Evolutionary conservation across 2,329 filamentous ascomycete species (phyloP).

Genomic region (Monilinia vaccinii-corymbosi): DNA sequence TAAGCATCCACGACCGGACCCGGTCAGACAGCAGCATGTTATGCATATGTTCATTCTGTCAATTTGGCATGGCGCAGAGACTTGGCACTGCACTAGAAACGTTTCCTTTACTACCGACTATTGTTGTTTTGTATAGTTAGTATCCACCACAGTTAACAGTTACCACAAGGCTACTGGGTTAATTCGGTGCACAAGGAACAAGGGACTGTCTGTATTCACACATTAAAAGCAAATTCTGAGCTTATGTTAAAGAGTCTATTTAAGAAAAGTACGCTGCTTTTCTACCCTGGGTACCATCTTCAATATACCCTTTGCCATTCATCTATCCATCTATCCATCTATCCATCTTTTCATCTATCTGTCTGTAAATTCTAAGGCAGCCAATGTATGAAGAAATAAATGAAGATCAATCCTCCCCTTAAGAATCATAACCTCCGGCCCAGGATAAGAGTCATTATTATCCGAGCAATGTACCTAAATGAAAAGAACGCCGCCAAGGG

Average conservation of each 20-base stretch:
- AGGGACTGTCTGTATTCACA: not conserved
- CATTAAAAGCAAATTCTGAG: not conserved
- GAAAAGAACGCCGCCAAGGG: constrained; percentile 3
- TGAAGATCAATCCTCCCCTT: not conserved
- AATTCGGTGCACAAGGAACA: too few relatives aligned
- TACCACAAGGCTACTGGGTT: too few relatives aligned
- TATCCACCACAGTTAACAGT: not conserved
- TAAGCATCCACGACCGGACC: not conserved
- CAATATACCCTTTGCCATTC: not conserved
- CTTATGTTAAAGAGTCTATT: not conserved
- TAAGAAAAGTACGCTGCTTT: not conserved
- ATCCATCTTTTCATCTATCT: not conserved
- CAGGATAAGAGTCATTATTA: constrained; percentile 6
- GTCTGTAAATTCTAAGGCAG: not conserved
- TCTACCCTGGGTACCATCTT: not conserved
- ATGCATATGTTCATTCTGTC: not conserved
- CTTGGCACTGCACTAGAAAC: not conserved
- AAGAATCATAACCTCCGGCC: not conserved
- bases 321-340: not conserved
- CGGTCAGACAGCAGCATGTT: not conserved
- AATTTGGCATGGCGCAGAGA: not conserved
- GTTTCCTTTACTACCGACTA: not conserved
- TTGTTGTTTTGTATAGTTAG: not conserved
- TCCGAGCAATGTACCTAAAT: not conserved
- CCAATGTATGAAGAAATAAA: not conserved